Conservation (phyloP, 176 grass and related monocot species). For the Hordeum vulgare region MorexV3_pseudomolecules_assembly NC_058518.1:468448697-468449196, state of each 20-base stretch:
- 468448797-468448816: conserved; percentile 4
- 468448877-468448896: conserved; percentile 54
- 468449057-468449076: conserved; percentile 75
- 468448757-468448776: conserved; percentile 25
- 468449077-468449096: conserved; percentile 88
- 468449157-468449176: too few species aligned
- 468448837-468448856: conserved; percentile 38
- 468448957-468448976: neutral
- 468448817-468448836: conserved; percentile 52
- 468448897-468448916: conserved; percentile 54
- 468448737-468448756: conserved; percentile 65
- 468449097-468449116: conserved; percentile 99
- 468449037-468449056: conserved; percentile 89
- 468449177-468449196: neutral
- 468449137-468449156: conserved; percentile 1
- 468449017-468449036: conserved; percentile 37
- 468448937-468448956: conserved; percentile 43
- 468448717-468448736: conserved; percentile 29
- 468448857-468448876: conserved; percentile 63
- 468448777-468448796: neutral
- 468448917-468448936: conserved; percentile 35
- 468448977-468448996: neutral
- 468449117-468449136: conserved; percentile 43
- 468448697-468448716: conserved; percentile 60
- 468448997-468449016: neutral